Evolutionary conservation across 169 alveolate genomes (phyloP), one percentile per base, ranked within the genome.

Genomic region (Cryptosporidium meleagridis): DNA sequence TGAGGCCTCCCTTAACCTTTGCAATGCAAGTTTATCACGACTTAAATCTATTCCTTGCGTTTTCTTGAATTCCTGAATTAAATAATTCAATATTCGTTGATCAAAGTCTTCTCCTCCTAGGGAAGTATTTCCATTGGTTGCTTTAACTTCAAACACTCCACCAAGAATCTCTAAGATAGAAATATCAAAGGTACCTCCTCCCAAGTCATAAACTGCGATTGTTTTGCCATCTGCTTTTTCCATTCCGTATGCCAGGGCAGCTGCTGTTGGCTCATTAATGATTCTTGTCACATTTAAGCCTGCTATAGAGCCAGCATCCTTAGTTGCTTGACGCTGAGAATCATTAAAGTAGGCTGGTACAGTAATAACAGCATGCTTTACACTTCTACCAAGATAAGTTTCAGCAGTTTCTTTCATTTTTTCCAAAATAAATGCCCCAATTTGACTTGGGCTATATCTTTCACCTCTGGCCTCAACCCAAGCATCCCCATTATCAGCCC

Each of bases 51-150:
- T 97, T 62, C 98, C 98, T 93, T 96, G 95, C 91, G 94, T 93
- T 93, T 95, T 97, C 95, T 97, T 97, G 96, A 98, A 98, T 92
- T 97, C 99, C 67, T 93, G 93, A n/a, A 97, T 95, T 75, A 97
- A 94, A 96, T 95, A 95, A 92, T 96, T 95, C 91, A 97, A 94
- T 18, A 98, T 93, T 85, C 95, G 93, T 91, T 97, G 98, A 92
- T 98, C 99, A 91, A 98, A 97, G 86, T 98, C 99, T 92, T 98
- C 99, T 37, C 99, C 99, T 59, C 99, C 99, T 62, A 98, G 93
- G 52, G 99, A 95, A 14, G 99, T 98, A 94, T 98, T 98, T 26
- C 99, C 99, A 91, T 97, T 98, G 14, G 99, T 98, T 41, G 99
- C 98, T 92, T 97, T 97, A 44, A 98, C 99, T 92, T 97, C 99